Percentiles rank a stretch among this genome's conserved stretches.
Conservation (phyloP, 495 filamentous ascomycete genomes). For the Hypoxylon intermedium region DNA sequence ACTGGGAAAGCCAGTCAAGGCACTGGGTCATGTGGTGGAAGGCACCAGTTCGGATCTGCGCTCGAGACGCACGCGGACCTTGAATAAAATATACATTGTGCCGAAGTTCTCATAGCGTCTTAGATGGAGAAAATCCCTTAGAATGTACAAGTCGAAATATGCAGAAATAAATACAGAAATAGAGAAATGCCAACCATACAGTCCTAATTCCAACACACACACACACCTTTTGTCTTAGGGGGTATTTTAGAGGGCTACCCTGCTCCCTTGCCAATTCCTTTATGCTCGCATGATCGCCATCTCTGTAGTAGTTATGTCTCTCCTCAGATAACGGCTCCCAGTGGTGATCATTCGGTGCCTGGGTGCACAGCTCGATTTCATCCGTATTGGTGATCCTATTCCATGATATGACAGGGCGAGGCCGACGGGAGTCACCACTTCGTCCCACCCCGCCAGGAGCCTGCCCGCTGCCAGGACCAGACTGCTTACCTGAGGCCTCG, state of each 20-base stretch:
- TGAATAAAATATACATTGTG: background rate
- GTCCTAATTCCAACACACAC: background rate
- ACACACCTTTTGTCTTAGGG: background rate
- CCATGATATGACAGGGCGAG: background rate
- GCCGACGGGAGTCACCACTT: background rate
- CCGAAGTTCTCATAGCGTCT: too few relatives aligned
- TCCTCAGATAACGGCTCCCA: background rate
- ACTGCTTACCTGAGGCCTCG: background rate
- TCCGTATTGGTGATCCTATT: background rate
- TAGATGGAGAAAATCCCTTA: too few relatives aligned
- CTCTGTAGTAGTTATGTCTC: background rate
- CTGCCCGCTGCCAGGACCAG: background rate
- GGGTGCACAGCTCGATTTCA: background rate
- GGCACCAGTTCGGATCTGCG: slow-evolving; percentile 7
- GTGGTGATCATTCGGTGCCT: background rate
- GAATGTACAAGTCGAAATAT: too few relatives aligned
- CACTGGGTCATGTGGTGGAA: slow-evolving; percentile 32
- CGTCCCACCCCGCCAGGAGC: background rate
- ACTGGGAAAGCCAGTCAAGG: slow-evolving; percentile 30
- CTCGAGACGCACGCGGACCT: background rate
- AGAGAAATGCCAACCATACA: background rate
- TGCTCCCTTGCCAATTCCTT: background rate
- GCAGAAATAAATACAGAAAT: background rate
- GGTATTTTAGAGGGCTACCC: background rate
- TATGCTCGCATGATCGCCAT: background rate